Percentiles rank a stretch among this genome's conserved stretches.
phyloP scores from a whole-genome alignment of 2,329 filamentous ascomycete species.

The Xylariaceae sp. region DNA sequence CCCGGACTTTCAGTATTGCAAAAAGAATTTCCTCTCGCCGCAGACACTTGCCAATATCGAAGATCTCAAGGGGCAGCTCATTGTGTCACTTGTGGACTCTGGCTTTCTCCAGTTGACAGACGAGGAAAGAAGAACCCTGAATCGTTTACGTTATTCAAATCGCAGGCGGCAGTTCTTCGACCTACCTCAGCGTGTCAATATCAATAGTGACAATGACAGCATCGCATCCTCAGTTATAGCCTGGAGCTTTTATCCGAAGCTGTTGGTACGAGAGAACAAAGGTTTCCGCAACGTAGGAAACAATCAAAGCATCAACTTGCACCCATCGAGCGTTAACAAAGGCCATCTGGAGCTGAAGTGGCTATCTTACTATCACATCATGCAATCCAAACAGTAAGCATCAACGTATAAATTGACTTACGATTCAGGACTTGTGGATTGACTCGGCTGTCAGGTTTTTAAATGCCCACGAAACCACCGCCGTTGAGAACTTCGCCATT shows the following conservation, averaged over 20 bases:
- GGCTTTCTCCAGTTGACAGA: slow-evolving; percentile 73
- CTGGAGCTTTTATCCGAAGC: slow-evolving; percentile 93
- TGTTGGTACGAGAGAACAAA: slow-evolving; percentile 76
- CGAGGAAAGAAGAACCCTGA: slow-evolving; percentile 66
- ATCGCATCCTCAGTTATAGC: slow-evolving; percentile 79
- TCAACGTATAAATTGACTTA: not conserved
- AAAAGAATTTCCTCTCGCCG: slow-evolving; percentile 88
- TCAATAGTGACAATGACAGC: slow-evolving; percentile 74
- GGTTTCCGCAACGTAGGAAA: slow-evolving; percentile 89
- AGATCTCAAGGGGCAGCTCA: slow-evolving; percentile 87
- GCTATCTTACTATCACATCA: slow-evolving; percentile 95
- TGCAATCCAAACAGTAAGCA: slow-evolving; percentile 78
- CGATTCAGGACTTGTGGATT: not conserved
- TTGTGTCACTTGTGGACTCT: slow-evolving; percentile 80
- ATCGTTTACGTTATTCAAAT: slow-evolving; percentile 62
- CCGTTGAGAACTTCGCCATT: slow-evolving; percentile 76
- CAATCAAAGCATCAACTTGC: slow-evolving; percentile 83
- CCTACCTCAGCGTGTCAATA: slow-evolving; percentile 70
- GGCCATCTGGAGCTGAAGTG: slow-evolving; percentile 64
- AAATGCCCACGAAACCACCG: slow-evolving; percentile 85
- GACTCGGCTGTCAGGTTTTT: slow-evolving; percentile 52
- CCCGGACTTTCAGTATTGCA: slow-evolving; percentile 85
- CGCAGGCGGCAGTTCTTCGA: slow-evolving; percentile 73
- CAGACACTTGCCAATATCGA: slow-evolving; percentile 90
- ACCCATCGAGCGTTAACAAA: slow-evolving; percentile 87